A percentile compares a stretch with the other conserved stretches of the same genome.
phyloP scores from a whole-genome alignment of 2,329 filamentous ascomycete species.

The Fusarium albidum region DNA sequence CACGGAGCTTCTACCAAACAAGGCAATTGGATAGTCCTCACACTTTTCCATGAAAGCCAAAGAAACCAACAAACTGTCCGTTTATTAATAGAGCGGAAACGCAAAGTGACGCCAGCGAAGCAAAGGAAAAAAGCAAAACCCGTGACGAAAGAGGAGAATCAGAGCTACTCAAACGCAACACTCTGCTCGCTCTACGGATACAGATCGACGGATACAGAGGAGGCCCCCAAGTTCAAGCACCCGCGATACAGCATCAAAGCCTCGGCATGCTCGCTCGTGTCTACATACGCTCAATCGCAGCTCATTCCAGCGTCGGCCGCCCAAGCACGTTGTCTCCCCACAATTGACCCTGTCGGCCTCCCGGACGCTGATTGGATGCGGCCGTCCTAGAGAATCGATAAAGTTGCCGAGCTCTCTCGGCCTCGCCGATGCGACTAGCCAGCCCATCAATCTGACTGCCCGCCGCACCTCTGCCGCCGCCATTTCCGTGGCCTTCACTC shows the following conservation, averaged over 20 bases:
- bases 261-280: conserved; percentile 27
- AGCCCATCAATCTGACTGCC: conserved; percentile 30
- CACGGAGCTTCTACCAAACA: conserved; percentile 21
- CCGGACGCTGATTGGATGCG: conserved; percentile 27
- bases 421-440: conserved; percentile 38
- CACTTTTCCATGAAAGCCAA: conserved; percentile 8
- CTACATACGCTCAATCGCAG: conserved; percentile 19
- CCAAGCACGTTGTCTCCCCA: conserved; percentile 21
- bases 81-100: conserved; percentile 12
- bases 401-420: conserved; percentile 40
- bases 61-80: conserved; percentile 5
- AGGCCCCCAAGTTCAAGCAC: background rate
- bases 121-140: conserved; percentile 22
- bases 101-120: conserved; percentile 20
- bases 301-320: conserved; percentile 40
- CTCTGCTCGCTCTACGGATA: no score
- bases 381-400: conserved; percentile 25
- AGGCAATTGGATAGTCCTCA: background rate
- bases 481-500: conserved; percentile 30
- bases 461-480: conserved; percentile 20
- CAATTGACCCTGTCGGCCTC: conserved; percentile 14
- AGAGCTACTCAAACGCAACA: conserved; percentile 12
- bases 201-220: no score
- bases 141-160: conserved; percentile 7
- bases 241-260: conserved; percentile 10